Percentiles rank a stretch among this genome's conserved stretches.
Conservation (phyloP, 768 basidiomycete genomes). For the Tricholoma terreum region DNA sequence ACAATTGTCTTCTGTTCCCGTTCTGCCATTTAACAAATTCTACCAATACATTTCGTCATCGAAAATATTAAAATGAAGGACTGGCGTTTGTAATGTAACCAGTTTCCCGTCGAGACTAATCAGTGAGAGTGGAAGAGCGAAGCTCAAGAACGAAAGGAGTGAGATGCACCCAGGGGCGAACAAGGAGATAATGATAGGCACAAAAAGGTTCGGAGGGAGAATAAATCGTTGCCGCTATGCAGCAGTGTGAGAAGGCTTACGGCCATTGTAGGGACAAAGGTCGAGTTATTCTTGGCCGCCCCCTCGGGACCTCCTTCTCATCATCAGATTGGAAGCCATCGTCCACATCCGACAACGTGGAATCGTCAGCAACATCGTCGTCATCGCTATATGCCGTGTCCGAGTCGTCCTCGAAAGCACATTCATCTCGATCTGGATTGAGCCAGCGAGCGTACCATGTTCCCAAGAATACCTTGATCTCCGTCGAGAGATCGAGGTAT, state of each 20-base stretch:
- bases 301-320: conserved; percentile 38
- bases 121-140: conserved; percentile 1
- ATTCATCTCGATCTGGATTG: conserved; percentile 34
- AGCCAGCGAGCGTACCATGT: conserved; percentile 72
- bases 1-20: conserved; percentile 8
- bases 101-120: conserved; percentile 9
- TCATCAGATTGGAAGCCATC: conserved; percentile 21
- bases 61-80: conserved; percentile 13
- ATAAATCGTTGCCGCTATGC: conserved; percentile 9
- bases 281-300: conserved; percentile 38
- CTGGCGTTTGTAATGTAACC: conserved; percentile 18
- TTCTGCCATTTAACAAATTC: conserved; percentile 1
- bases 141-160: conserved; percentile 24
- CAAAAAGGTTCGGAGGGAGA: conserved; percentile 13
- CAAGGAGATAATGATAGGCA: conserved; percentile 17
- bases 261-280: conserved; percentile 34
- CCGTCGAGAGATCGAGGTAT: conserved; percentile 73
- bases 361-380: conserved; percentile 28
- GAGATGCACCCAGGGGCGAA: conserved; percentile 6
- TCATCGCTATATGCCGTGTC: conserved; percentile 27
- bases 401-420: conserved; percentile 24
- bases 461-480: conserved; percentile 75
- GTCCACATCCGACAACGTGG: conserved; percentile 26
- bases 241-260: background rate
- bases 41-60: conserved; percentile 6